phyloP scores from a whole-genome alignment of 2,329 filamentous ascomycete species.

The Cyphellophora attinorum region DNA sequence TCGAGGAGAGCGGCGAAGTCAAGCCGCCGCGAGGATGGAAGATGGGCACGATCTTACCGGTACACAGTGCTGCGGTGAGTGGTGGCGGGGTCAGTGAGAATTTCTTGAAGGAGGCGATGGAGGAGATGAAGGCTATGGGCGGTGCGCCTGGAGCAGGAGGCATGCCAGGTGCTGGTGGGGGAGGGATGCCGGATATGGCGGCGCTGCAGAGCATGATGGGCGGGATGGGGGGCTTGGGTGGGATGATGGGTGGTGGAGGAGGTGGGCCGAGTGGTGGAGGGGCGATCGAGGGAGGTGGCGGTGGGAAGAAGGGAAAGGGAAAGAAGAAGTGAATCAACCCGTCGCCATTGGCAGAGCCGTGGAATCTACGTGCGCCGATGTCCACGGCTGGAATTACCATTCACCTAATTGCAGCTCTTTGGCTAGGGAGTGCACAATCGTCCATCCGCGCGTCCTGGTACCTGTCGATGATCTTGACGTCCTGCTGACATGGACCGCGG shows the following conservation, averaged over 20 bases:
- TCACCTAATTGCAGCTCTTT: no score
- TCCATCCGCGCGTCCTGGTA: no score
- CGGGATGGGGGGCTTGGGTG: conserved; percentile 16
- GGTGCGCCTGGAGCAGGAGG: conserved; percentile 38
- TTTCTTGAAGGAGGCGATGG: conserved; percentile 93
- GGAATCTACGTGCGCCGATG: no score
- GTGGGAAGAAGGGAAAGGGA: conserved; percentile 15
- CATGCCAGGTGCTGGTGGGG: conserved; percentile 19
- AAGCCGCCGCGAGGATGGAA: conserved; percentile 85
- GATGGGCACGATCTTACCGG: conserved; percentile 71
- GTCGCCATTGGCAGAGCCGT: no score
- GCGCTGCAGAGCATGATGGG: conserved; percentile 18
- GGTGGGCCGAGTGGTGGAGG: conserved; percentile 7
- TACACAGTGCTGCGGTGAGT: conserved; percentile 80
- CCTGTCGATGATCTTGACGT: no score
- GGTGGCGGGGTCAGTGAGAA: conserved; percentile 93
- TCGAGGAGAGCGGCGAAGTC: conserved; percentile 57
- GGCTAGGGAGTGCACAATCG: no score
- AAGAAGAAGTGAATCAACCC: conserved; percentile 18
- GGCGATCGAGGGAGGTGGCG: conserved; percentile 3
- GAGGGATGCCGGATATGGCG: conserved; percentile 21
- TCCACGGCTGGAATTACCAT: no score
- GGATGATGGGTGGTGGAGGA: conserved; percentile 9
- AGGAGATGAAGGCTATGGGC: conserved; percentile 61
- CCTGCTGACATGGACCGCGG: no score